Evolutionary conservation across 179 eudicot genomes (phyloP).

Genomic region (Patellifolia procumbens): DNA sequence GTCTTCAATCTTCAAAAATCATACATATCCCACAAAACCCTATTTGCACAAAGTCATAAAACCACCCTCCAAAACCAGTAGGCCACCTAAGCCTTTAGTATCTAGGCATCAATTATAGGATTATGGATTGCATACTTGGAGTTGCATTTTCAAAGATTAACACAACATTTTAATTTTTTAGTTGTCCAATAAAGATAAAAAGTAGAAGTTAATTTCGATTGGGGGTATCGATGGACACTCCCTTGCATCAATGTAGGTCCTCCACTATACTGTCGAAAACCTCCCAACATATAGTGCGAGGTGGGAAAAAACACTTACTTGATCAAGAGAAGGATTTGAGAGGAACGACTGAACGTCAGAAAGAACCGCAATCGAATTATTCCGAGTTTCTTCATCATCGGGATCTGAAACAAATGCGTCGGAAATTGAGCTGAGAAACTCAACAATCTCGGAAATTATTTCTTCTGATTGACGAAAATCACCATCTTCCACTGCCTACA

Average conservation of each 20-base stretch:
- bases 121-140: too few species aligned
- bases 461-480: constrained; percentile 52
- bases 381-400: constrained; percentile 33
- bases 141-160: too few species aligned
- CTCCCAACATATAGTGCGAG: too few species aligned
- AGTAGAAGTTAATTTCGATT: too few species aligned
- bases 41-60: background rate
- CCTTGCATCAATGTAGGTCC: too few species aligned
- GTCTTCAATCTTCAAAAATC: background rate
- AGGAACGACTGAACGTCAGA: constrained; percentile 43
- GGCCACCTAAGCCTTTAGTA: too few species aligned
- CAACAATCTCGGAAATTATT: constrained; percentile 40
- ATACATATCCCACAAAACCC: constrained; percentile 8
- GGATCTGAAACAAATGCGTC: constrained; percentile 36
- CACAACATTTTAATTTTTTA: too few species aligned
- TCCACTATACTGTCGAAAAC: too few species aligned
- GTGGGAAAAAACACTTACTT: constrained; percentile 39
- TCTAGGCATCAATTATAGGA: too few species aligned
- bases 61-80: background rate
- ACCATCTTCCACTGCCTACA: constrained; percentile 54
- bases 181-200: background rate
- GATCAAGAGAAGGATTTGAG: constrained; percentile 50
- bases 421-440: constrained; percentile 47
- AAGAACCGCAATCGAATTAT: constrained; percentile 40
- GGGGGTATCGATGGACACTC: too few species aligned